These are phyloP conservation scores for Suillus lakei DNA, from an alignment of 768 basidiomycete species.

Conservation along the genomic window DNA sequence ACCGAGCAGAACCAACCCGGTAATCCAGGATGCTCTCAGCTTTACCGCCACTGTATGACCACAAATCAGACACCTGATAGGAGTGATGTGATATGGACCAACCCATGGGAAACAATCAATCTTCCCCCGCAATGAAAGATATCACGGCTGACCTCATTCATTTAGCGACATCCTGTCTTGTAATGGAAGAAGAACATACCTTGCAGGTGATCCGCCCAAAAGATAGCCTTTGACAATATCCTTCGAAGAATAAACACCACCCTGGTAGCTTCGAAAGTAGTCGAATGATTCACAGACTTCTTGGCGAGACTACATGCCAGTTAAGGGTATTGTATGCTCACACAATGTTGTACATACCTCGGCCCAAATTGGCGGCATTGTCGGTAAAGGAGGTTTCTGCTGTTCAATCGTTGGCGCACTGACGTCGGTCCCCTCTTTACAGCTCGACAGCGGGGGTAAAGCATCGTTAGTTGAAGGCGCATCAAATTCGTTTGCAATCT, in stretches of 20 bases:
- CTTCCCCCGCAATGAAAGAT: constrained; percentile 64
- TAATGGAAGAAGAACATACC: constrained; percentile 43
- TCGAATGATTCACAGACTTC: constrained; percentile 83
- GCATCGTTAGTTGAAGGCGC: constrained; percentile 13
- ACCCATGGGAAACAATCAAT: constrained; percentile 88
- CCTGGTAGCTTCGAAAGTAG: constrained; percentile 71
- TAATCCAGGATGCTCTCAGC: constrained; percentile 57
- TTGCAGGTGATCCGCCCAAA: constrained; percentile 69
- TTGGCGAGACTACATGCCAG: constrained; percentile 65
- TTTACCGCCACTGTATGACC: constrained; percentile 61
- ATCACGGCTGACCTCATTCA: constrained; percentile 58
- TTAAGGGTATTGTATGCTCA: not conserved
- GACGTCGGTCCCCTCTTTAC: not conserved
- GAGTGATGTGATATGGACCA: constrained; percentile 22
- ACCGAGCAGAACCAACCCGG: constrained; percentile 43
- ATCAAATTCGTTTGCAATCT: constrained; percentile 9
- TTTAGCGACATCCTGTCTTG: not conserved
- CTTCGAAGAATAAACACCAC: constrained; percentile 73
- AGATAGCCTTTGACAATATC: constrained; percentile 77
- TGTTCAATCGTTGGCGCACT: not conserved
- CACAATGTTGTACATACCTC: constrained; percentile 35
- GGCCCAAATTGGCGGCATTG: constrained; percentile 49
- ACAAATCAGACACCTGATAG: constrained; percentile 4
- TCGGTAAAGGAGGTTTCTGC: constrained; percentile 31
- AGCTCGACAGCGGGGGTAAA: constrained; percentile 19